Evolutionary conservation across 352 stramenopile genomes (phyloP), one percentile per base, ranked within the genome.

Genomic region (Globisporangium nodosum): DNA sequence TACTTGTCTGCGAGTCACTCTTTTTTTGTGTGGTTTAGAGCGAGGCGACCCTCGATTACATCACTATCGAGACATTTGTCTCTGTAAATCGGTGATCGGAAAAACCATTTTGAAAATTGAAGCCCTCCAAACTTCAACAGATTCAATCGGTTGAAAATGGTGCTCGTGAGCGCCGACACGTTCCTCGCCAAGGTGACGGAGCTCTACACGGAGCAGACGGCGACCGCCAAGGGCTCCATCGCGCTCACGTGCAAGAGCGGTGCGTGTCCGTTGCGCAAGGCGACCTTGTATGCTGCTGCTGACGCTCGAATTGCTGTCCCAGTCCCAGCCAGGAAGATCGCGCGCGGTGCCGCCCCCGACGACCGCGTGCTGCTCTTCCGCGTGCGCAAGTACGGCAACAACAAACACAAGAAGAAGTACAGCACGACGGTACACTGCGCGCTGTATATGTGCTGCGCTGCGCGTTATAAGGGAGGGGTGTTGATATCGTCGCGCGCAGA

Each of bases 351-450:
- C 21, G 64, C 67, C 42, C 61, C 71, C 24, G 78, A 74, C 56
- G 76, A 85, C 16, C 69, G 78, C 56, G 76, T 86, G 60, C 61
- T 90, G 67, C 73, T 92, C 49, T 90, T 91, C 55, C 84, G 81
- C 52, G 80, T 71, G 12, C 78, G 66, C 54, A 86, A 90, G 47
- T 91, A 92, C 58, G 84, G 84, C 60, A 94, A 94, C 73, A 94
- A 94, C 66, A 85, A 85, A 67, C 81, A 92, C 76, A 94, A 94
- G 78, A 78, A 74, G 63, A 94, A 94, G 68, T 85, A 81, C 67
- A 90, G 81, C 64, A 84, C 84, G 9, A 70, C 81, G 64, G 84
- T 90, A 68, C 37, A 68, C 9, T 49, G n/a, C 24, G 50, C 48
- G 24, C 24, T 51, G 0, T 9, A 35, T 9, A 11, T 7, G 5